These are phyloP conservation scores for Leccinum pellstonianum DNA, from an alignment of 768 basidiomycete genomes.

Conservation along the genomic window DNA sequence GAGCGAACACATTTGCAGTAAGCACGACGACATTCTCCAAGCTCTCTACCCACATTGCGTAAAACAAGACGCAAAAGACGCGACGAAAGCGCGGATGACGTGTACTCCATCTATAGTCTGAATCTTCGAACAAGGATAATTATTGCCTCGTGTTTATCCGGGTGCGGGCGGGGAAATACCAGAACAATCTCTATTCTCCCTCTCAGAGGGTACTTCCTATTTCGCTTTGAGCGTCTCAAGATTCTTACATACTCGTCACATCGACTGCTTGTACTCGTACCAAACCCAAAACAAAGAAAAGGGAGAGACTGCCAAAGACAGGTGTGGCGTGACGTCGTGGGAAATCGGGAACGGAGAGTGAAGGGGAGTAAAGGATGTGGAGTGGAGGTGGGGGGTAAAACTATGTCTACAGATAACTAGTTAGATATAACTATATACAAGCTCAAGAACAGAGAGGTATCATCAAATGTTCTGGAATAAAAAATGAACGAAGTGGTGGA, in stretches of 20 bases:
- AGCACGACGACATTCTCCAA: no score
- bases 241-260: not conserved
- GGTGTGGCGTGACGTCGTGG: not conserved
- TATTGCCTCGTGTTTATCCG: not conserved
- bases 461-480: slow-evolving; percentile 3
- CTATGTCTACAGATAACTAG: slow-evolving; percentile 20
- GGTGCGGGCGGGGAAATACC: not conserved
- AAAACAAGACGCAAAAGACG: not conserved
- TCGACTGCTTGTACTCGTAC: not conserved
- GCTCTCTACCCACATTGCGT: no score
- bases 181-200: not conserved
- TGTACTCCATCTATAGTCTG: not conserved
- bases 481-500: slow-evolving; percentile 13
- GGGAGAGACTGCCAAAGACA: not conserved
- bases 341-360: not conserved
- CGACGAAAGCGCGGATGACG: not conserved
- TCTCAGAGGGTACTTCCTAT: not conserved
- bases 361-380: not conserved
- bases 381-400: not conserved
- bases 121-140: not conserved
- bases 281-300: not conserved
- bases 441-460: slow-evolving; percentile 8
- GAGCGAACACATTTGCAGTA: no score
- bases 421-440: slow-evolving; percentile 35
- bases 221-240: not conserved